Base-by-base conservation (phyloP, 2,329 filamentous ascomycete genomes). In the Purpureocillium takamizusanense region DNA sequence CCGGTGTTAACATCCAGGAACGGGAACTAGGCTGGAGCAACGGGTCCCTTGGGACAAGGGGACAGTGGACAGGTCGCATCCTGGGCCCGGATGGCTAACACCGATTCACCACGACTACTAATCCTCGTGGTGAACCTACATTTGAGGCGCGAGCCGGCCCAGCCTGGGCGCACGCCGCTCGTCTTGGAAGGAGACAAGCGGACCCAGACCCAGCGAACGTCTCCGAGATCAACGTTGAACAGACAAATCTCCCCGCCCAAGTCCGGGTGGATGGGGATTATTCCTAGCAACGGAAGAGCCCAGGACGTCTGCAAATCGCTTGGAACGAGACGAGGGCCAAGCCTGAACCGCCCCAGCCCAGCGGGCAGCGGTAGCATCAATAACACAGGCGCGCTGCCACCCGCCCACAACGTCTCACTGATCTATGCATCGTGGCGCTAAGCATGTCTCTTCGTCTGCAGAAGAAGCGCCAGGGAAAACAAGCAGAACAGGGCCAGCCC, bases 1-100 rank as follows among this genome's bases (percentile, higher is more conserved):
- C 51, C 49, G 51, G 56, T 51, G 56, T 56, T 56, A 52, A 57
- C 54, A 50, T 51, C 57, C 55, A 62, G 56, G 55, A 54, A 60
- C 57, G 57, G 54, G 55, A 56, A 50, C 56, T 54, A 59, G 52
- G 48, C 45, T 51, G 45, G 46, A 42, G 43, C 41, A 46, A 41
- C 49, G 37, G 37, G 37, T 25, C 21, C 21, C 21, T 25, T 25
- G 21, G n/a, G 21, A 25, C 21, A 25, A 25, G 21, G n/a, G 21
- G 21, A 17, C 23, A 16, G 28, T n/a, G 14, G 23, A 29, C 13
- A 23, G 21, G 23, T 36, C 35, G 28, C 35, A 36, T 36, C 17
- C 35, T 4, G 44, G 45, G 41, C 49, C 33, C 23, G 7, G 35
- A 42, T 37, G 30, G 14, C 43, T 39, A 46, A 41, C 30, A 46